Base-by-base conservation (phyloP, 2,329 filamentous ascomycete species). In the Akanthomyces lecanii region DNA sequence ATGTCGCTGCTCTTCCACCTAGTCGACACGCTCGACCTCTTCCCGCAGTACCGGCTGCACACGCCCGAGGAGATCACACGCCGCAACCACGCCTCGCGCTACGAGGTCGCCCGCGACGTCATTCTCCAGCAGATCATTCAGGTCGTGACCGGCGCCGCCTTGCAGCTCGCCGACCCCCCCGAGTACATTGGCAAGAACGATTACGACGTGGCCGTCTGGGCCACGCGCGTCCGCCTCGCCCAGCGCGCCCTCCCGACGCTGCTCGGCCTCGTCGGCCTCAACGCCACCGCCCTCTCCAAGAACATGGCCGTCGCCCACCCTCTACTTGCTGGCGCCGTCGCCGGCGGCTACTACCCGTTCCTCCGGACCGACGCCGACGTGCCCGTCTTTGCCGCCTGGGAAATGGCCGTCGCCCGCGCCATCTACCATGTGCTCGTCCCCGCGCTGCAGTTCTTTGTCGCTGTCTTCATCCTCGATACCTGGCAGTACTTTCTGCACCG, bases 401-500 rank as follows among this genome's bases (percentile, higher is more conserved):
- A 98, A 77, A 71, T 96, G 50, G 67, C 82, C 36, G 76, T 86
- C 40, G 95, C 92, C 48, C 89, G 89, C 75, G 80, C 84, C 65
- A 85, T 97, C 67, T 98, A 98, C 79, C 89, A 90, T 82, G 78
- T 87, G 66, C 73, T 88, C 45, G 82, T 98, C 66, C 95, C 95
- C 0, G 82, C 79, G 3, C 62, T 94, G 55, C 94, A 98, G 74
- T 90, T 97, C 72, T 78, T 85, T 63, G 71, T 90, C 56, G 95
- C 88, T 28, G 84, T 94, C 65, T 78, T 85, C 67, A 81, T 96
- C 67, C 85, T 98, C 69, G 95, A 99, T 77, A 95, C 92, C 51
- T 99, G 95, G 95, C 94, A 99, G 75, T 99, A 99, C 79, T 97
- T 97, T 78, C 83, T 94, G 70, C 95, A 99, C 77, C 91, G 95